Evolutionary conservation across 805 yeast species (phyloP).

Genomic region (Candida wancherniae): DNA sequence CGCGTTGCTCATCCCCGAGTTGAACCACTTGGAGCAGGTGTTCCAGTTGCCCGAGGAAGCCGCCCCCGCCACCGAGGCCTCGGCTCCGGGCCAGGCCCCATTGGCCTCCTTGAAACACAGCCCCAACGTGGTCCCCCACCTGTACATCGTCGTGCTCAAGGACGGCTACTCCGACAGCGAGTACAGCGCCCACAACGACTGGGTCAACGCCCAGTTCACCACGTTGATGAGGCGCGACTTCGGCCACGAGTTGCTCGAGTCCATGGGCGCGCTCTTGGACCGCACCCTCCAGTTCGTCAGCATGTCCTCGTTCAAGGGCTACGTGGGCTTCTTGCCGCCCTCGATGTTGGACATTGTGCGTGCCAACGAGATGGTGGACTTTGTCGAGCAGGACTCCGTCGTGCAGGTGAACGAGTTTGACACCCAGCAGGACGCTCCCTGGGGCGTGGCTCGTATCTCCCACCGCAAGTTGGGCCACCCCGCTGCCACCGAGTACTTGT

Average conservation of each 20-base stretch:
- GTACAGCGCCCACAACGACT: conserved; percentile 10
- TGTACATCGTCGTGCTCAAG: conserved; percentile 16
- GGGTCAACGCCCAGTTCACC: conserved; percentile 10
- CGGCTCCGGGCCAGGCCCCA: background rate
- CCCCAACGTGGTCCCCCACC: conserved; percentile 7
- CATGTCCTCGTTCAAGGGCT: conserved; percentile 17
- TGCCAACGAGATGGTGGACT: conserved; percentile 15
- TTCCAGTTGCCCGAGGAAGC: conserved; percentile 5
- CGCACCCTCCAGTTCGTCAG: conserved; percentile 8
- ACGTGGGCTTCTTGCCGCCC: conserved; percentile 19
- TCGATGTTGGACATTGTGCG: conserved; percentile 14
- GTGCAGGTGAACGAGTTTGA: conserved; percentile 40
- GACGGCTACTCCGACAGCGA: conserved; percentile 7
- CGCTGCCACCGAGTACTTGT: conserved; percentile 41
- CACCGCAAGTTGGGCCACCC: conserved; percentile 56
- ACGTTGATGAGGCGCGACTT: conserved; percentile 19
- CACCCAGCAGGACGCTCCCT: conserved; percentile 81
- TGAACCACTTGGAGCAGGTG: conserved; percentile 8
- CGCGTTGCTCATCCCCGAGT: conserved; percentile 12
- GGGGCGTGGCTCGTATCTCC: conserved; percentile 91
- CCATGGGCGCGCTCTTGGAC: conserved; percentile 6
- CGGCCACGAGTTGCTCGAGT: conserved; percentile 13
- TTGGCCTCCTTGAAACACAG: background rate
- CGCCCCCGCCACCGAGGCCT: conserved; percentile 1
- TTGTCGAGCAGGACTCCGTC: conserved; percentile 22